These are phyloP conservation scores for Choricystis sp. DNA, from an alignment of 139 green algal genomes.

Conservation along the genomic window DNA sequence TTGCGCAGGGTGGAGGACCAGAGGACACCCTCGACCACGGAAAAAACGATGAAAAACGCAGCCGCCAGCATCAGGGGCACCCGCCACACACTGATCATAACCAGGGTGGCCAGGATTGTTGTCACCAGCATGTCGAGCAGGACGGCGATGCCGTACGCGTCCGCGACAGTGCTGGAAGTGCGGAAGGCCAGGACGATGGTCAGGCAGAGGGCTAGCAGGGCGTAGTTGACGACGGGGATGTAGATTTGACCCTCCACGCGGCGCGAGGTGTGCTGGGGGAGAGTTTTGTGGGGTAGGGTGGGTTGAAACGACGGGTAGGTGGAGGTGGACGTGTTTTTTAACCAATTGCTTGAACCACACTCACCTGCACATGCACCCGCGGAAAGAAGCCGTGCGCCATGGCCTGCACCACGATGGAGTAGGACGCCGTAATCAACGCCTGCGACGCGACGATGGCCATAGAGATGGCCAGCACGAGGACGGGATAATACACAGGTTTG, in stretches of 20 bases:
- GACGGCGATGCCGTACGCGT: conserved; percentile 20
- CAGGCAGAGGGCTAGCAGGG: conserved; percentile 26
- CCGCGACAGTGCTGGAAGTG: conserved; percentile 13
- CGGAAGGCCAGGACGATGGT: conserved; percentile 24
- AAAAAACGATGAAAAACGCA: conserved; percentile 19
- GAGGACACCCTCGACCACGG: conserved; percentile 16
- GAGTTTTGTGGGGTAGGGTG: too few species aligned
- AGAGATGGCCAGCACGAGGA: conserved; percentile 32
- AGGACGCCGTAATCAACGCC: conserved; percentile 33
- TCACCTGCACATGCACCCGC: conserved; percentile 18
- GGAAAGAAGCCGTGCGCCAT: conserved; percentile 28
- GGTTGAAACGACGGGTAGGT: too few species aligned
- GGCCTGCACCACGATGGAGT: conserved; percentile 32
- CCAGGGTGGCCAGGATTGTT: conserved; percentile 14
- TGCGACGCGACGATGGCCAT: conserved; percentile 26
- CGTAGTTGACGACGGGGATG: conserved; percentile 34
- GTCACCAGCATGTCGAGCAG: conserved; percentile 21
- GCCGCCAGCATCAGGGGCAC: conserved; percentile 1
- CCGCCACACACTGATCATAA: conserved; percentile 16
- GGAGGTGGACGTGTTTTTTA: too few species aligned
- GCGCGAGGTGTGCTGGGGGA: conserved; percentile 20
- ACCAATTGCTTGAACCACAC: too few species aligned
- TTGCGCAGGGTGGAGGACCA: conserved; percentile 24
- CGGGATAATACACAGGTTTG: conserved; percentile 19
- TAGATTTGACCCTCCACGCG: conserved; percentile 25